A percentile compares a stretch with the other conserved stretches of the same genome.
Conservation (phyloP, 306 rosid species). For the Dicorynia guianensis region DNA sequence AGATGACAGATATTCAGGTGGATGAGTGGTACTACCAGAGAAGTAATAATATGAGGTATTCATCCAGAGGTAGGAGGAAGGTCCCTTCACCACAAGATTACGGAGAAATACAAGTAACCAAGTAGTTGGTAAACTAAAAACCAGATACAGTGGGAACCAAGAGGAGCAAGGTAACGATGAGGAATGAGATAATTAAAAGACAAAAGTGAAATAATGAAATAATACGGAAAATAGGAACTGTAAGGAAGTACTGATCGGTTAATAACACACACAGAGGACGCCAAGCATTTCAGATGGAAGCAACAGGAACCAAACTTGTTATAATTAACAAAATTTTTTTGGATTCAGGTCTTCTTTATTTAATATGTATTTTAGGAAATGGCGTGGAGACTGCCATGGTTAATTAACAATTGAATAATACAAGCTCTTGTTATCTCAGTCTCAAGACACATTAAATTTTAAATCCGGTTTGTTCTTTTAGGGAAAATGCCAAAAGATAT, state of each 20-base stretch:
- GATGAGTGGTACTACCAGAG: background rate
- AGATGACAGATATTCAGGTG: background rate
- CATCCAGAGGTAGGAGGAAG: no score
- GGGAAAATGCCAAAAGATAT: background rate
- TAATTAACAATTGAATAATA: background rate
- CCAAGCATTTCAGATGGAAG: background rate
- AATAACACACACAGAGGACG: no score
- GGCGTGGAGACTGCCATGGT: background rate
- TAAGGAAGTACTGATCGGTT: no score
- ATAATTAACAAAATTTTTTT: background rate
- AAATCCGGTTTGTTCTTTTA: background rate
- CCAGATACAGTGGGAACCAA: background rate
- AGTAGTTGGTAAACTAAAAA: background rate
- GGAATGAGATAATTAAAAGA: background rate
- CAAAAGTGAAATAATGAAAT: background rate
- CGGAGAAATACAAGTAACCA: background rate
- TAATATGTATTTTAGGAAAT: background rate
- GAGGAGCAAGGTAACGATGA: background rate
- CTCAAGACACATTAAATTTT: background rate
- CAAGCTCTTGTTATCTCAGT: conserved; percentile 8
- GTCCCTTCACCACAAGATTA: no score
- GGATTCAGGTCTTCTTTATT: background rate
- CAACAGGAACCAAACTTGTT: background rate
- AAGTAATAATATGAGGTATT: background rate
- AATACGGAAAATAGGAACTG: no score